Conservation (phyloP, 805 yeast genomes). For the Nakazawaea pomicola region DNA sequence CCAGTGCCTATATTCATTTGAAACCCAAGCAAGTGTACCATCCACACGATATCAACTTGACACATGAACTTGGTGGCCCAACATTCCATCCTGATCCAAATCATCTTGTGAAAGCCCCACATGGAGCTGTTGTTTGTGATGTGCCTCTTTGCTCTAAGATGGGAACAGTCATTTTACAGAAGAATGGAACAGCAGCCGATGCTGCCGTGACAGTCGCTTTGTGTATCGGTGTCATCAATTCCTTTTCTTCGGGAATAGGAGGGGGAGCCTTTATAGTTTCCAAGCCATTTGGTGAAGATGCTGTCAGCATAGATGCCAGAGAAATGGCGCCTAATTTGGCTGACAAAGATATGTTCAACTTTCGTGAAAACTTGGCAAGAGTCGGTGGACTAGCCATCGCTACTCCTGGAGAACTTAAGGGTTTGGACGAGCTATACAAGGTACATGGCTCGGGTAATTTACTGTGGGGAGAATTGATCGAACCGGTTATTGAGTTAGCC, state of each 20-base stretch:
- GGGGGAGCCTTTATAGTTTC: conserved; percentile 82
- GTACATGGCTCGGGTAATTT: conserved; percentile 68
- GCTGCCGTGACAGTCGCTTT: conserved; percentile 86
- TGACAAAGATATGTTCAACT: conserved; percentile 57
- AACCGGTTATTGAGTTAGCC: conserved; percentile 69
- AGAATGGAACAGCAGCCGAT: conserved; percentile 85
- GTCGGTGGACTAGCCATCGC: conserved; percentile 87
- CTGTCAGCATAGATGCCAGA: conserved; percentile 74
- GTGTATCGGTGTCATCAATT: conserved; percentile 80
- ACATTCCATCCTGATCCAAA: conserved; percentile 36
- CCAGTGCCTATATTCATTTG: neutral
- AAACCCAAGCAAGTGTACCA: neutral
- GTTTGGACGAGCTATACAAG: conserved; percentile 57
- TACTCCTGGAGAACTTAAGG: conserved; percentile 88
- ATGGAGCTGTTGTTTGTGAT: conserved; percentile 68
- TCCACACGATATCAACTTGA: conserved; percentile 2
- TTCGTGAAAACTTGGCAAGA: conserved; percentile 44
- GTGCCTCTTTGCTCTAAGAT: conserved; percentile 56
- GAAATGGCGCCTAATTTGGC: conserved; percentile 78
- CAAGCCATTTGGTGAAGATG: conserved; percentile 33
- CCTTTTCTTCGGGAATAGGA: conserved; percentile 86
- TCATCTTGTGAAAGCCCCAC: conserved; percentile 32
- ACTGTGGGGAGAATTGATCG: conserved; percentile 66
- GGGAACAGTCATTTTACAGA: conserved; percentile 50
- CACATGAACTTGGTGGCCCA: conserved; percentile 26